Conservation (phyloP, 495 filamentous ascomycete genomes). For the Talaromyces wortmannii region DNA sequence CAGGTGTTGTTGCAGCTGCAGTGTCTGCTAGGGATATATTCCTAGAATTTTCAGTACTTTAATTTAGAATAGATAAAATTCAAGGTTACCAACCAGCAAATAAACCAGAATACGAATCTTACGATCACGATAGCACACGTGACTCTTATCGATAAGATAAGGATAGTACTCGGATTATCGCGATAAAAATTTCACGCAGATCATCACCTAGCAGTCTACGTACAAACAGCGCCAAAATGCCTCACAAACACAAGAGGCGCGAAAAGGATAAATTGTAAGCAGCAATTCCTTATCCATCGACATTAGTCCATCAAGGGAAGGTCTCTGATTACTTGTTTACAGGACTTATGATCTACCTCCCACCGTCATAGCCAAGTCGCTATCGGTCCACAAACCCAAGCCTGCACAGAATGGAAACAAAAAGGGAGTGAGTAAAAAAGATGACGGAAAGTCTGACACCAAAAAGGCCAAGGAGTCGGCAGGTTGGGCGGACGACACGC, state of each 20-base stretch:
- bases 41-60: too few species aligned
- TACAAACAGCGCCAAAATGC: constrained; percentile 47
- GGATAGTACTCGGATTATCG: constrained; percentile 1
- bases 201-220: neutral
- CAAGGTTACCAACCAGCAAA: too few species aligned
- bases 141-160: neutral
- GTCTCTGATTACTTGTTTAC: neutral
- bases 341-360: constrained; percentile 71
- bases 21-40: too few species aligned
- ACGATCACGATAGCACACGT: too few species aligned
- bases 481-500: constrained; percentile 63
- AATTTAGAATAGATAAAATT: too few species aligned
- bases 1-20: too few species aligned
- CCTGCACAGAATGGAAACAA: constrained; percentile 11
- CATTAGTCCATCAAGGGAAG: neutral
- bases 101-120: too few species aligned
- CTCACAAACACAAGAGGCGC: constrained; percentile 75
- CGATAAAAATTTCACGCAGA: constrained; percentile 4
- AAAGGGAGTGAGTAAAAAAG: constrained; percentile 18
- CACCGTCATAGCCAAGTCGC: constrained; percentile 57
- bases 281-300: neutral
- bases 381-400: constrained; percentile 47
- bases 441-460: constrained; percentile 11
- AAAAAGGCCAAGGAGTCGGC: constrained; percentile 28
- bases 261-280: constrained; percentile 39